Percentiles rank a stretch among this genome's conserved stretches.
These are phyloP conservation scores for Trichoderma koningii DNA, from an alignment of 2,329 filamentous ascomycete species.

Conservation along the genomic window DNA sequence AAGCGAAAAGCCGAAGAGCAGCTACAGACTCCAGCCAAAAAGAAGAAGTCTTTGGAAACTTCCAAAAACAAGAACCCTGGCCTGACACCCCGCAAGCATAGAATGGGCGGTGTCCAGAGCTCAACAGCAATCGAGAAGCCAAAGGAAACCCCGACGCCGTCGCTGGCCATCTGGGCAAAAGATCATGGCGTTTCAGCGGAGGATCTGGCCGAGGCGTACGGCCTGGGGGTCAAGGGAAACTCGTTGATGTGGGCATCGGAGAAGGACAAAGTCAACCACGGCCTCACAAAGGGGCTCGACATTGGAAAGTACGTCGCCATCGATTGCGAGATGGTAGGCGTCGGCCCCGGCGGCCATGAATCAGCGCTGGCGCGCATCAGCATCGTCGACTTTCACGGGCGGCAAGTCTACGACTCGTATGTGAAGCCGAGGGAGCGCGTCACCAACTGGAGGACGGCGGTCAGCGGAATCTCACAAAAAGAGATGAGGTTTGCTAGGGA, in stretches of 20 bases:
- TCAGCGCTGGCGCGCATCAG: conserved; percentile 84
- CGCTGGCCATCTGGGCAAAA: conserved; percentile 61
- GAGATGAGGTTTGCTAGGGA: conserved; percentile 69
- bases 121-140: conserved; percentile 46
- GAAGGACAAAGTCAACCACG: conserved; percentile 62
- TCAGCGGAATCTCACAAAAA: conserved; percentile 77
- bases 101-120: conserved; percentile 62
- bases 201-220: conserved; percentile 63
- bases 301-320: conserved; percentile 89
- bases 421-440: conserved; percentile 77
- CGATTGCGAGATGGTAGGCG: conserved; percentile 98
- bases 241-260: conserved; percentile 50
- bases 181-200: conserved; percentile 63
- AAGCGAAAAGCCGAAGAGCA: conserved; percentile 47
- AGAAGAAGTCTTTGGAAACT: conserved; percentile 32
- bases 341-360: conserved; percentile 68
- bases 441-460: conserved; percentile 84
- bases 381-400: conserved; percentile 89
- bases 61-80: conserved; percentile 15
- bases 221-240: conserved; percentile 53
- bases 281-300: conserved; percentile 62
- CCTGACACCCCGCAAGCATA: conserved; percentile 26
- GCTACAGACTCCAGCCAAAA: conserved; percentile 37
- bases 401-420: conserved; percentile 91
- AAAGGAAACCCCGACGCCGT: conserved; percentile 50